Evolutionary conservation across 2,329 filamentous ascomycete genomes (phyloP), one percentile per base, ranked within the genome.

Genomic region (Biscogniauxia sp.): DNA sequence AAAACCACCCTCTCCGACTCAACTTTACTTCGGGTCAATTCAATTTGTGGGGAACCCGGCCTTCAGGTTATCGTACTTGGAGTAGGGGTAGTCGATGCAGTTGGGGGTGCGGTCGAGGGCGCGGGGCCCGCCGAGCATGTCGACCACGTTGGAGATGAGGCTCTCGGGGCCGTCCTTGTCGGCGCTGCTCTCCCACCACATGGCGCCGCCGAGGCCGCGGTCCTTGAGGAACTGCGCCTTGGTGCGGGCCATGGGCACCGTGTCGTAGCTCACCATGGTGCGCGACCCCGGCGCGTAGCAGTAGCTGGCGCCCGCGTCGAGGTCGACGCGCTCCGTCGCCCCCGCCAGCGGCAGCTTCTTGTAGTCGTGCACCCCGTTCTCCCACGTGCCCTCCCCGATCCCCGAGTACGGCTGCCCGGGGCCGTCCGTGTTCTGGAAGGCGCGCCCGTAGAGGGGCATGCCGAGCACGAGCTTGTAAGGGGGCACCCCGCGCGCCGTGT

Each of bases 141-240:
- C 78, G 1, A 90, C 84, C 17, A 88, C 86, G 15, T 83, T 87
- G 6, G 75, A 78, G 58, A 93, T 92, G 71, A 97, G 73, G 68
- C 91, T 94, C 57, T 82, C 76, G 0, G 81, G 78, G 0, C 86
- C 87, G 2, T 76, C 72, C 71, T 87, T 88, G 73, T 97, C 94
- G 0, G 85, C 88, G 70, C 89, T 94, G 69, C 87, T 91, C 78
- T 97, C 93, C 93, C 93, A 97, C 92, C 92, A 98, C 93, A 98
- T 97, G n/a, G 84, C 92, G 19, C 94, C 94, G 1, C 93, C 93
- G 0, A 97, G 82, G 0, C 85, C 80, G 52, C 82, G 78, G 20
- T 84, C 74, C 70, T 81, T 84, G 71, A 97, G 85, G 73, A 87
- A 97, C 11, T 84, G 78, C 1, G 88, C 87, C 80, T 97, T 98